Evolutionary conservation across 2,329 filamentous ascomycete species (phyloP).

Genomic region (Cryphonectria nitschkei): DNA sequence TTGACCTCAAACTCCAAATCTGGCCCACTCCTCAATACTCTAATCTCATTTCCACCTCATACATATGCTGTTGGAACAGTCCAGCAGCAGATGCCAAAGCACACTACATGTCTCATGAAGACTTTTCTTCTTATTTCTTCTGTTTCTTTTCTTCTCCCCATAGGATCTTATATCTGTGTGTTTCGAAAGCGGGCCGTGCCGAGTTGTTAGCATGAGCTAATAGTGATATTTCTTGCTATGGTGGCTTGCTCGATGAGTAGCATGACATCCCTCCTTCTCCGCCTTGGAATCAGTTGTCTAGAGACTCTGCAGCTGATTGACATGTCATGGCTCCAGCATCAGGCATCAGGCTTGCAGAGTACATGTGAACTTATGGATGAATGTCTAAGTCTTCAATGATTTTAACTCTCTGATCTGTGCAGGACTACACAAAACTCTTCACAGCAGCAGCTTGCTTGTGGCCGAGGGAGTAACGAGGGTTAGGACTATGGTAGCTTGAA

Average conservation of each 20-base stretch:
- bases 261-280: not conserved
- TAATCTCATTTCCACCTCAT: not conserved
- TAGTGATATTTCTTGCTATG: not conserved
- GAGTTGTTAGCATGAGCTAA: not conserved
- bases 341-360: not conserved
- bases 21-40: conserved; percentile 6
- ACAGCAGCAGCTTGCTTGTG: not conserved
- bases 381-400: not conserved
- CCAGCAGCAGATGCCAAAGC: too few relatives aligned
- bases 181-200: not conserved
- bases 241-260: not conserved
- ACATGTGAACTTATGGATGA: not conserved
- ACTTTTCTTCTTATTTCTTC: too few relatives aligned
- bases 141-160: too few relatives aligned
- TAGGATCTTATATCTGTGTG: not conserved
- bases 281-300: not conserved
- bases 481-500: not conserved
- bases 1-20: not conserved
- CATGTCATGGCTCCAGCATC: not conserved
- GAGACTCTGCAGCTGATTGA: not conserved
- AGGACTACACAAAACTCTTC: not conserved
- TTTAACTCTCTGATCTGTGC: not conserved
- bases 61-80: too few relatives aligned
- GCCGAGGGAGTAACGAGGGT: not conserved
- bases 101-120: too few relatives aligned